A percentile compares a stretch with the other conserved stretches of the same genome.
Conservation (phyloP, 371 early-diverging fungal genomes). For the Lichtheimia corymbifera region DNA sequence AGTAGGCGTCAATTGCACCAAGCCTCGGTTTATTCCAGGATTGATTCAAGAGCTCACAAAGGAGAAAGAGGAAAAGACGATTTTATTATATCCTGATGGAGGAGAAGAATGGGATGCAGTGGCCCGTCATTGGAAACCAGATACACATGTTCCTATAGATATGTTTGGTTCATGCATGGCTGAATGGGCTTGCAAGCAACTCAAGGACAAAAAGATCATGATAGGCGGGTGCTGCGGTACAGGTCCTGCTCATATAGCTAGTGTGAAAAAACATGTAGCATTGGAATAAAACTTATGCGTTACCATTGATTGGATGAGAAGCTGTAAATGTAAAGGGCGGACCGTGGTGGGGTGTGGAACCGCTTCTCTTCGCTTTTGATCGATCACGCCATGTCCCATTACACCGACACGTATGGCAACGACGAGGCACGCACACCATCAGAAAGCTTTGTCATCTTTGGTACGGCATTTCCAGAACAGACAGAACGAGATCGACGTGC, state of each 20-base stretch:
- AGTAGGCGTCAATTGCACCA: slow-evolving; percentile 63
- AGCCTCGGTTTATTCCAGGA: slow-evolving; percentile 34
- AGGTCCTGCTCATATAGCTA: slow-evolving; percentile 34
- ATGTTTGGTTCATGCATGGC: slow-evolving; percentile 32
- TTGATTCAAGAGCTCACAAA: slow-evolving; percentile 17
- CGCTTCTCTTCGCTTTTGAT: no score
- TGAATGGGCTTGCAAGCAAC: slow-evolving; percentile 12
- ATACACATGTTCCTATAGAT: slow-evolving; percentile 22
- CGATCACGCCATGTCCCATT: no score
- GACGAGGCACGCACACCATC: not conserved
- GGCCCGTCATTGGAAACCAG: slow-evolving; percentile 28
- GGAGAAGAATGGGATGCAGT: slow-evolving; percentile 47
- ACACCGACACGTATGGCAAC: no score
- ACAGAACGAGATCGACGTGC: slow-evolving; percentile 43
- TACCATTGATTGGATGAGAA: no score
- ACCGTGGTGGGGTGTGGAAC: no score
- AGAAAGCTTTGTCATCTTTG: slow-evolving; percentile 44
- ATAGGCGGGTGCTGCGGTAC: slow-evolving; percentile 57
- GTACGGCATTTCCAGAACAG: slow-evolving; percentile 53
- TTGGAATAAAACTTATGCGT: no score
- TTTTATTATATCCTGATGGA: slow-evolving; percentile 48
- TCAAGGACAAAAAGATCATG: slow-evolving; percentile 28
- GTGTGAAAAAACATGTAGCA: not conserved
- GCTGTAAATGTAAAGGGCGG: no score
- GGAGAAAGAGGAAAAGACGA: slow-evolving; percentile 13